A percentile compares a stretch with the other conserved stretches of the same genome.
Evolutionary conservation across 2,329 filamentous ascomycete species (phyloP).

Genomic region (Colletotrichum neosansevieriae): DNA sequence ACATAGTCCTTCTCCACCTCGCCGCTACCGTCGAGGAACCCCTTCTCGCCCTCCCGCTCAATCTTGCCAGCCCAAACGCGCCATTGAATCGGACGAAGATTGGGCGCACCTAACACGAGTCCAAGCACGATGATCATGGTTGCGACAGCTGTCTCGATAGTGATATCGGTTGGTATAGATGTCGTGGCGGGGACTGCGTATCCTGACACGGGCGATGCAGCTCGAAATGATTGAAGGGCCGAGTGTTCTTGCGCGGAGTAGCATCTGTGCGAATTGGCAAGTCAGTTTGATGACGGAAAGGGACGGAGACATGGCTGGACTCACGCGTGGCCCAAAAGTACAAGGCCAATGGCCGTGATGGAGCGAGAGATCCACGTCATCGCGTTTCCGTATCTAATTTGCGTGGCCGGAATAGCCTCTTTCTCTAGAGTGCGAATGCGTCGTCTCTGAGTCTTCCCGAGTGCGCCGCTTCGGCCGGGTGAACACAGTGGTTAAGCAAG

Average conservation of each 20-base stretch:
- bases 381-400: not conserved
- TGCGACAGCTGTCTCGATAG: conserved; percentile 85
- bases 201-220: conserved; percentile 51
- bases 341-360: conserved; percentile 78
- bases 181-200: conserved; percentile 58
- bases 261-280: conserved; percentile 69
- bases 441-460: too few relatives aligned
- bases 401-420: too few relatives aligned
- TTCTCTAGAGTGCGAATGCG: too few relatives aligned
- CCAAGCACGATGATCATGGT: conserved; percentile 86
- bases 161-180: conserved; percentile 85
- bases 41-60: conserved; percentile 77
- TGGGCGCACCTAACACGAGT: conserved; percentile 81
- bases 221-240: conserved; percentile 71
- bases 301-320: conserved; percentile 47
- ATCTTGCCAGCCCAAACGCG: conserved; percentile 85
- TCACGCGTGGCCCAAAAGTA: conserved; percentile 90
- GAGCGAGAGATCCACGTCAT: conserved; percentile 81
- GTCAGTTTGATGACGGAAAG: not conserved
- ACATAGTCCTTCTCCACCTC: conserved; percentile 77
- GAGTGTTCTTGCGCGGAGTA: conserved; percentile 97
- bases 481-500: too few relatives aligned
- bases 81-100: conserved; percentile 87
- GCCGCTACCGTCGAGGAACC: conserved; percentile 68
- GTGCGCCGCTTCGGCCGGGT: too few relatives aligned